Conservation (phyloP, 306 rosid species). For the Sicyos baderoa region DNA sequence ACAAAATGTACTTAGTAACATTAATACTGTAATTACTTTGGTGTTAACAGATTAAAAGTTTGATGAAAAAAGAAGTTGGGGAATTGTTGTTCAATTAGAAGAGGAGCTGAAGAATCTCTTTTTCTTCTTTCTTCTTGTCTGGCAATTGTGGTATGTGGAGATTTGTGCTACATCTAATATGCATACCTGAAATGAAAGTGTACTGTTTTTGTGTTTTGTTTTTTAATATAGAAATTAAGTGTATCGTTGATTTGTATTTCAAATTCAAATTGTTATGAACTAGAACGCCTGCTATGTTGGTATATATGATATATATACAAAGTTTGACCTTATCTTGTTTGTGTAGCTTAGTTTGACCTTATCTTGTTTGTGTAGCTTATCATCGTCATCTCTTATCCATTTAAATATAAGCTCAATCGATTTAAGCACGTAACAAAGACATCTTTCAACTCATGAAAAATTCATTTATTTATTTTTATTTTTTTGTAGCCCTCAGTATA, state of each 20-base stretch:
- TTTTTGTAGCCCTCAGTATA: too few relatives aligned
- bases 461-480: too few relatives aligned
- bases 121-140: not conserved
- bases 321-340: too few relatives aligned
- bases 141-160: not conserved
- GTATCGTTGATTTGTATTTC: not conserved
- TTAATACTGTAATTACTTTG: not conserved
- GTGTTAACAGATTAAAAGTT: slow-evolving; percentile 41
- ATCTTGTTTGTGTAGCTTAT: too few relatives aligned
- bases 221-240: too few relatives aligned
- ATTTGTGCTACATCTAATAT: not conserved
- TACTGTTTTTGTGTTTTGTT: not conserved
- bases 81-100: slow-evolving; percentile 45
- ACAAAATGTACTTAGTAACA: not conserved
- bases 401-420: too few relatives aligned
- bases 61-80: slow-evolving; percentile 52
- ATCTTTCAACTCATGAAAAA: too few relatives aligned
- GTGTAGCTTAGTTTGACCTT: too few relatives aligned
- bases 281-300: not conserved
- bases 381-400: too few relatives aligned
- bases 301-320: too few relatives aligned
- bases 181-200: not conserved
- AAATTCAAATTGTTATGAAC: not conserved
- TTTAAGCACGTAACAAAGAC: too few relatives aligned
- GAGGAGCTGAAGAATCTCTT: not conserved